These are phyloP conservation scores for Megacollybia marginata DNA, from an alignment of 768 basidiomycete species.

Conservation along the genomic window DNA sequence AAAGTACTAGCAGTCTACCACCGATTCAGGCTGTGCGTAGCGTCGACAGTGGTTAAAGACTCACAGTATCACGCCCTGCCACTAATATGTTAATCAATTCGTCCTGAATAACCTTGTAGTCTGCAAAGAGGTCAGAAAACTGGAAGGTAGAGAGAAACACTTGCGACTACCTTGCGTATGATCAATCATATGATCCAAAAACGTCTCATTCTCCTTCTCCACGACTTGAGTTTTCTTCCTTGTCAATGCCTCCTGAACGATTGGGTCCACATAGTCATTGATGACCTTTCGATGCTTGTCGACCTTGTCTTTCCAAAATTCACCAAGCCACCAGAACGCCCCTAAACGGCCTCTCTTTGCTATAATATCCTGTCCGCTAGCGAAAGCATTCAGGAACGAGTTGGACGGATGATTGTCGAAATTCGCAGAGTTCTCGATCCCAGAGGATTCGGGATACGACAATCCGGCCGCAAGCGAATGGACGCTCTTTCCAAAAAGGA, in stretches of 20 bases:
- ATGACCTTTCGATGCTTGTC: conserved; percentile 35
- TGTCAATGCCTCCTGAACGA: conserved; percentile 35
- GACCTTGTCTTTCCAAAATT: conserved; percentile 44
- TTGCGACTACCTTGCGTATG: conserved; percentile 37
- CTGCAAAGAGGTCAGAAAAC: conserved; percentile 7
- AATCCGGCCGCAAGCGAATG: no score
- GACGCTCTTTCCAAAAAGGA: no score
- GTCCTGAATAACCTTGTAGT: conserved; percentile 11
- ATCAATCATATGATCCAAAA: conserved; percentile 43
- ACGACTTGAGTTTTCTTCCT: no score
- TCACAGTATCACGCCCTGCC: no score
- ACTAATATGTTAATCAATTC: conserved; percentile 13
- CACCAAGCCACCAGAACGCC: conserved; percentile 38
- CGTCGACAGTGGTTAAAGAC: neutral
- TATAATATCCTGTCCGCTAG: conserved; percentile 30
- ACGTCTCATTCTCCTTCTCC: conserved; percentile 28
- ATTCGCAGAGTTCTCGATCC: conserved; percentile 8
- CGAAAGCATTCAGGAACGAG: conserved; percentile 44
- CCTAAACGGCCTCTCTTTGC: conserved; percentile 31
- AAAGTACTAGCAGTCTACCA: conserved; percentile 36
- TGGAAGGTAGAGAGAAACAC: neutral
- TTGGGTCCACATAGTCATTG: conserved; percentile 40
- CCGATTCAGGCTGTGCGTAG: no score
- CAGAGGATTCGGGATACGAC: no score
- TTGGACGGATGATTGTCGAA: conserved; percentile 28